Base-by-base conservation (phyloP, 176 grass and related monocot genomes). In the Musa itinerans region DNA sequence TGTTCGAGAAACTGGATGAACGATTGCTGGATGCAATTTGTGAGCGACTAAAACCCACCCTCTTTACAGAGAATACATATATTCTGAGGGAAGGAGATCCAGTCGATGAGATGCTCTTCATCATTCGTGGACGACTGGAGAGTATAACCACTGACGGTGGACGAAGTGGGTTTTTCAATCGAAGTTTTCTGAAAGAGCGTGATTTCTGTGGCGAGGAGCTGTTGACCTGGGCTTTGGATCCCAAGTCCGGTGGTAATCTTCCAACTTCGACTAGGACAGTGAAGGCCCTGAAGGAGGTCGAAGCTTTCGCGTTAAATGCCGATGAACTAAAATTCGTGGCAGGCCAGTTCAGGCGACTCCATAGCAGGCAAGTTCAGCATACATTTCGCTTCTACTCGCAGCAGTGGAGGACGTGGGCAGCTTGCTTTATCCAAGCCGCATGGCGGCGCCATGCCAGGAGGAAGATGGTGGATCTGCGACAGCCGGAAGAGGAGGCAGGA, bases 61-160 rank as follows among this genome's bases (percentile, higher is more conserved):
- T 98, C 25, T 94, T 89, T 82, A 98, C 95, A 13, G 73, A 89
- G 74, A 54, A 90, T 51, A 82, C 86, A 51, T 87, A 74, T 68
- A 84, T 98, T 86, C 73, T 98, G 78, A 93, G 91, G 75, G 95
- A 98, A 89, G 95, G 95, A 19, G 95, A 98, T 73, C 95, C 90
- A 1, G 95, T 98, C 50, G 90, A 98, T 61, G 95, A 98, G 86
- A 98, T 98, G 88, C 80, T 93, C 52, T 98, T 98, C 52, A 94
- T 98, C 68, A 83, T 98, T 15, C 90, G 87, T 52, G 95, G 95
- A 25, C 84, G 82, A 54, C 77, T 98, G 68, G 90, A 98, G 78
- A 98, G 95, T 69, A 78, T 84, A 63, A 98, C 90, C 50, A 93
- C 95, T 19, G 90, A 98, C 34, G 90, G 95, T 1, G 95, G 90